phyloP scores from a whole-genome alignment of 495 filamentous ascomycete species.

The Penicillium steckii region DNA sequence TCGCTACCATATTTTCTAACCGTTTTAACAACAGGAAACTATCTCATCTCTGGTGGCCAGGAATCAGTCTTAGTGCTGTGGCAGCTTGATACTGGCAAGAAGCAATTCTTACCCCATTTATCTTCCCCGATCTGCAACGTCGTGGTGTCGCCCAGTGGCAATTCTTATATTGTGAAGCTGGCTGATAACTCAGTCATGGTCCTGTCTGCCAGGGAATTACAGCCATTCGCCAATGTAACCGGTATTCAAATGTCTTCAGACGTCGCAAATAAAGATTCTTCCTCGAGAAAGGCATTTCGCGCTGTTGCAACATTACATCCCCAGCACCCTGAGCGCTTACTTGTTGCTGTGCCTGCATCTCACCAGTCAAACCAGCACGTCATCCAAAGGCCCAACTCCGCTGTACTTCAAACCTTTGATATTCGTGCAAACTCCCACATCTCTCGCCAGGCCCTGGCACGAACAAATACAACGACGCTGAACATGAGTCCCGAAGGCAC shows the following conservation, averaged over 20 bases:
- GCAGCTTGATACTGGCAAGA: constrained; percentile 84
- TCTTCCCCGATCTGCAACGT: constrained; percentile 79
- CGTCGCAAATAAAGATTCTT: constrained; percentile 11
- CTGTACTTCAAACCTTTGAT: constrained; percentile 81
- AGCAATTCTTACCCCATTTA: constrained; percentile 83
- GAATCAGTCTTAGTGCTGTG: constrained; percentile 93
- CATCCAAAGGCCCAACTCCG: constrained; percentile 33
- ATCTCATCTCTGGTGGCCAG: constrained; percentile 86
- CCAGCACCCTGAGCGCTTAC: constrained; percentile 52
- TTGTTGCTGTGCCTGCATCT: constrained; percentile 58
- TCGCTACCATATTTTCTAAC: neutral
- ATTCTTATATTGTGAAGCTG: constrained; percentile 77
- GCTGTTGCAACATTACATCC: constrained; percentile 49
- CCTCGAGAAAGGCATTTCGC: constrained; percentile 18
- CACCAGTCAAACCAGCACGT: constrained; percentile 35
- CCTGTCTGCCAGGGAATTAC: constrained; percentile 82
- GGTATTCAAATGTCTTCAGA: constrained; percentile 66
- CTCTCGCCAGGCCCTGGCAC: constrained; percentile 79
- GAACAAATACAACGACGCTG: constrained; percentile 80
- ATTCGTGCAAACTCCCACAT: constrained; percentile 68
- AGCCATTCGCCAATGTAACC: constrained; percentile 74
- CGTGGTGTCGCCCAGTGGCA: constrained; percentile 73
- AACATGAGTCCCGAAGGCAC: constrained; percentile 69
- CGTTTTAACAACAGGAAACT: constrained; percentile 66
- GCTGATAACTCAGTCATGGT: constrained; percentile 90